Base-by-base conservation (phyloP, 352 stramenopile species). In the Hyaloperonospora arabidopsidis region DNA sequence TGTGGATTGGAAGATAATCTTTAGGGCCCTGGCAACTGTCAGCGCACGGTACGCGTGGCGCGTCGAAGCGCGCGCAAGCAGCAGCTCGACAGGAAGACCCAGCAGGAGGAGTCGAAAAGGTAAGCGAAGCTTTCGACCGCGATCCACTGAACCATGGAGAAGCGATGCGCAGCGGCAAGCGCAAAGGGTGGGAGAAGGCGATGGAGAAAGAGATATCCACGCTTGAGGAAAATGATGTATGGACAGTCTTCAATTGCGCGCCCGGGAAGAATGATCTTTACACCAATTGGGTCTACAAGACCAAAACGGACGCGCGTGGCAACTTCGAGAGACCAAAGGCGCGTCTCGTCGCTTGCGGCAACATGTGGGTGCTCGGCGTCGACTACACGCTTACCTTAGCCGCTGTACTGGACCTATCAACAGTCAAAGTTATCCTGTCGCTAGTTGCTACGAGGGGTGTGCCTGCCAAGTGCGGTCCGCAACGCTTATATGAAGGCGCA, bases 251-350 rank as follows among this genome's bases (percentile, higher is more conserved):
- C 5, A 41, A 41, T 3, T 4, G n/a, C 5, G n/a, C 35, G n/a
- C n/a, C 13, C 5, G n/a, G 12, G 12, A 18, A 3, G 17, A 21
- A 23, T 6, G 10, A 13, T 5, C 17, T 45, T 12, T 15, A 22
- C 39, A 45, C 12, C 22, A 45, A 45, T 5, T 45, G 39, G 39
- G 39, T 45, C n/a, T 45, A 45, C 4, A 45, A 23, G 18, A 45
- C 14, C 5, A 45, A 45, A 15, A 23, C 15, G n/a, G 39, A 22
- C n/a, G 39, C 12, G 17, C 10, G 11, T 21, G 39, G 39, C 2
- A 11, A 45, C 39, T 4, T 45, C 18, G 18, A 23, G 18, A 2
- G 39, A 22, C 12, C 5, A 4, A 22, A 45, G 39, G n/a, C 39
- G 18, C 15, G 17, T 5, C n/a, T 45, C 2, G 39, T 45, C 4